These are phyloP conservation scores for Russula sp. DNA, from an alignment of 768 basidiomycete genomes.

Conservation along the genomic window DNA sequence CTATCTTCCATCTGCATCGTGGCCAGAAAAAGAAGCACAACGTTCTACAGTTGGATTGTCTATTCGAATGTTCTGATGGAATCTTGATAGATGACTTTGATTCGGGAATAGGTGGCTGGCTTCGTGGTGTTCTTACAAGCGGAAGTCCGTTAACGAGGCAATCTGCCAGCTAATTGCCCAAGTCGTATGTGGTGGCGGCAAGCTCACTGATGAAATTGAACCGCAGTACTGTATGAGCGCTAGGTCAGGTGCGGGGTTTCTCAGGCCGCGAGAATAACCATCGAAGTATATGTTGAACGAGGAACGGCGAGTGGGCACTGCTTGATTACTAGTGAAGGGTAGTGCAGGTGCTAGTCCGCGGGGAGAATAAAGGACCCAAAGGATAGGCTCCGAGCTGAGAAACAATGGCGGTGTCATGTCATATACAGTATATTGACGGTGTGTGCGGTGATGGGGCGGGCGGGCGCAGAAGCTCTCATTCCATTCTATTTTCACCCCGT, in stretches of 20 bases:
- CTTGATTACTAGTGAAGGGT: no score
- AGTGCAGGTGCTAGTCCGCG: not conserved
- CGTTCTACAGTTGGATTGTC: not conserved
- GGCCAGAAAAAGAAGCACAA: not conserved
- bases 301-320: no score
- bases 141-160: not conserved
- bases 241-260: not conserved
- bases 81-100: not conserved
- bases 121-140: not conserved
- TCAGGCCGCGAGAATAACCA: not conserved
- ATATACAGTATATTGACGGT: no score
- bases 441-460: not conserved
- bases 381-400: not conserved
- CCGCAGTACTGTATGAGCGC: not conserved
- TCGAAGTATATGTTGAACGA: no score
- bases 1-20: not conserved
- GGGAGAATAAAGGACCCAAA: not conserved
- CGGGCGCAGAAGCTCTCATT: no score
- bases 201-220: not conserved
- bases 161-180: not conserved
- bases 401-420: no score
- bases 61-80: not conserved
- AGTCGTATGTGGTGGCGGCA: not conserved
- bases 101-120: not conserved
- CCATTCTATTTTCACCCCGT: no score